Evolutionary conservation across 768 basidiomycete genomes (phyloP), one percentile per base, ranked within the genome.

Genomic region (Mycena leptocephala): DNA sequence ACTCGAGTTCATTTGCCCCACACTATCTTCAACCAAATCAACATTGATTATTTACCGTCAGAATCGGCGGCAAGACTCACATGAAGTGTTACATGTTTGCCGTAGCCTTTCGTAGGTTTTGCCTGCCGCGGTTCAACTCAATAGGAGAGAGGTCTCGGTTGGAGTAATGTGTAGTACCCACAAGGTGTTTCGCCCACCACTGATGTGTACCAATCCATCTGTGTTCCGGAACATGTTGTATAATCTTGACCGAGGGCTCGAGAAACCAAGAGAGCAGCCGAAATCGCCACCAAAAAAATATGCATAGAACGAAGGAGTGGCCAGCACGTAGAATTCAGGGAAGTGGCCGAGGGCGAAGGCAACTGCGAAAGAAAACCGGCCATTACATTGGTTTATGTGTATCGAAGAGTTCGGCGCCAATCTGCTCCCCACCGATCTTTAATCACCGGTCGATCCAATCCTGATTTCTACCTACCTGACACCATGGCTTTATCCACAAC

Each of bases 151-250:
- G 51, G n/a, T n/a, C n/a, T n/a, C n/a, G n/a, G n/a, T n/a, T n/a
- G n/a, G n/a, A n/a, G n/a, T n/a, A n/a, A n/a, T n/a, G 14, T 39
- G 8, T 20, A 24, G 28, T 30, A 63, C 82, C 73, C 53, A 82
- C 80, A 82, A 35, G 82, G 78, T 56, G 82, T 79, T 53, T 83
- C 82, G n/a, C 82, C 82, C 7, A 81, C 80, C 5, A 74, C 74
- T 55, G 63, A 51, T 7, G 79, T 80, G 64, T 83, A 82, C 80
- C 82, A 83, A 33, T 83, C 79, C 58, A 81, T 63, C 64, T 75
- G 63, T 67, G 75, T 71, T n/a, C 78, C 79, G 22, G 73, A 66
- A 58, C 82, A 83, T 10, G 79, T 79, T 7, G 79, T 81, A 33
- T 82, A 5, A 24, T 30, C 35, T 37, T 67, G 48, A 28, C 26